Evolutionary conservation across 495 filamentous ascomycete species (phyloP).

Genomic region (Cudoniella acicularis): DNA sequence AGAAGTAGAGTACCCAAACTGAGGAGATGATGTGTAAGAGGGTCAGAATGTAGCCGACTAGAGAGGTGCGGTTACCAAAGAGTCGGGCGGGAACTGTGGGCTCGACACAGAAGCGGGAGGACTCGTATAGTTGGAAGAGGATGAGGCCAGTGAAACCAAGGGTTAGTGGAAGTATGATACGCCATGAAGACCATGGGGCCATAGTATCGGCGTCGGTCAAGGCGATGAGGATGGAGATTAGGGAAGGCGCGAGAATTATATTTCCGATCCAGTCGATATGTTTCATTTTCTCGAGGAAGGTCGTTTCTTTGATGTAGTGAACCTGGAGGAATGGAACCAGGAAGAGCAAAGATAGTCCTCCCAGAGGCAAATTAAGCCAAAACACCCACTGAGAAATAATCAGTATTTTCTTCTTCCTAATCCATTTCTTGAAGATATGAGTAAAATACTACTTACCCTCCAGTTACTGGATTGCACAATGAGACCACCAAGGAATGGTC

Average conservation of each 20-base stretch:
- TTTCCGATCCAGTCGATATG: conserved; percentile 74
- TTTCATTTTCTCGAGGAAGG: neutral
- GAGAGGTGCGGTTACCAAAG: conserved; percentile 50
- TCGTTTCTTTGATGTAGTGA: conserved; percentile 37
- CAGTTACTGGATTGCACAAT: no score
- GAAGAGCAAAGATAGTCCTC: conserved; percentile 38
- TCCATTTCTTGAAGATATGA: conserved; percentile 21
- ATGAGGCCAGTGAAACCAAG: conserved; percentile 59
- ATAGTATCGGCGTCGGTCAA: conserved; percentile 69
- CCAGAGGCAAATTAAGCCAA: neutral
- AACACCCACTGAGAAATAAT: neutral
- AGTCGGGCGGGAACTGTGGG: conserved; percentile 57
- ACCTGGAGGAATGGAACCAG: conserved; percentile 68
- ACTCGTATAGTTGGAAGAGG: conserved; percentile 61
- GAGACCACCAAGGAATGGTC: no score
- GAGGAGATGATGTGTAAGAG: conserved; percentile 67
- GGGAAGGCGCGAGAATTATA: conserved; percentile 63
- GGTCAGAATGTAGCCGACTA: conserved; percentile 27
- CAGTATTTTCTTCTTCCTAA: neutral
- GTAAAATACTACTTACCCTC: no score
- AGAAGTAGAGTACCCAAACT: conserved; percentile 66
- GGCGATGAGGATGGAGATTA: conserved; percentile 76
- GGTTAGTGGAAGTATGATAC: conserved; percentile 69
- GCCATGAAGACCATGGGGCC: conserved; percentile 68
- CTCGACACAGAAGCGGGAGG: conserved; percentile 60